These are phyloP conservation scores for Lentinula lateritia DNA, from an alignment of 768 basidiomycete genomes.

Conservation along the genomic window DNA sequence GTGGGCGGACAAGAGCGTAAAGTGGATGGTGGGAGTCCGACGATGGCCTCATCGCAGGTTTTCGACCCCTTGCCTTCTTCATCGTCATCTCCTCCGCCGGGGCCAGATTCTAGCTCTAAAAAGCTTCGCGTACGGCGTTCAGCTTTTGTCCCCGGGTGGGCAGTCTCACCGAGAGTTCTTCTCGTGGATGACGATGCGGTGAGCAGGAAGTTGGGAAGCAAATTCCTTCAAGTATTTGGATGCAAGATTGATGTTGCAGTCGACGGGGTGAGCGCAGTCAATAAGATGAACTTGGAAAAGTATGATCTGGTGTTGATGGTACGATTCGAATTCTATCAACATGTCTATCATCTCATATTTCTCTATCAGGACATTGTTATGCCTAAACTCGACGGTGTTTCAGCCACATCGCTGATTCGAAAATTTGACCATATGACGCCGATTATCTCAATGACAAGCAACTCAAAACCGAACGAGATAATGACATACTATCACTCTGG, in stretches of 20 bases:
- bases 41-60: slow-evolving; percentile 23
- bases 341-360: not conserved
- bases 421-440: slow-evolving; percentile 95
- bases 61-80: slow-evolving; percentile 32
- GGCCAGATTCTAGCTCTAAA: slow-evolving; percentile 16
- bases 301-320: slow-evolving; percentile 97
- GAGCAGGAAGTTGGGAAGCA: slow-evolving; percentile 80
- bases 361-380: slow-evolving; percentile 83
- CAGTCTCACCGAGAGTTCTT: slow-evolving; percentile 83
- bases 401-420: slow-evolving; percentile 88
- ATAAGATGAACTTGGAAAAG: slow-evolving; percentile 94
- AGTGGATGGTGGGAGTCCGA: slow-evolving; percentile 6
- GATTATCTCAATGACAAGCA: slow-evolving; percentile 98
- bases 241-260: slow-evolving; percentile 93
- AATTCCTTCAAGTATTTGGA: slow-evolving; percentile 93
- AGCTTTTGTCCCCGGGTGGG: slow-evolving; percentile 87
- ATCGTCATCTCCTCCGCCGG: slow-evolving; percentile 12
- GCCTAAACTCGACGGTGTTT: slow-evolving; percentile 83
- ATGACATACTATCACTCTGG: slow-evolving; percentile 85
- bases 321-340: not conserved
- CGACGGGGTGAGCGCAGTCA: slow-evolving; percentile 87
- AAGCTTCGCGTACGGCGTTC: slow-evolving; percentile 68
- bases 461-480: slow-evolving; percentile 88
- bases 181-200: slow-evolving; percentile 96
- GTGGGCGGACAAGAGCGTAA: slow-evolving; percentile 4